Conservation (phyloP, 176 grass and related monocot genomes). For the Echinochloa phyllopogon region DNA sequence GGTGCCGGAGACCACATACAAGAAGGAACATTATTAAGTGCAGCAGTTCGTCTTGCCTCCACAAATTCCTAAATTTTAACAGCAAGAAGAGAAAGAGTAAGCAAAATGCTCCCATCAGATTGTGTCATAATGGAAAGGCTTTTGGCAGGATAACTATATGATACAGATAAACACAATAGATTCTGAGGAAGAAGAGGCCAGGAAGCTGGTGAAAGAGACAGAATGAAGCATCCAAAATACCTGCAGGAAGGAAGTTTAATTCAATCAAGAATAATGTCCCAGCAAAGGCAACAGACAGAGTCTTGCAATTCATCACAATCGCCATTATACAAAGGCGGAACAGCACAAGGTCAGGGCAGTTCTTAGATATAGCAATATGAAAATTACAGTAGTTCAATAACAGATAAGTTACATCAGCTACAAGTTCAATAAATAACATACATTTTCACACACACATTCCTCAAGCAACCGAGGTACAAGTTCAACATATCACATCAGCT, state of each 20-base stretch:
- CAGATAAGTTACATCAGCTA: too few species aligned
- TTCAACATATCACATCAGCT: too few species aligned
- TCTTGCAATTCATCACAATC: too few species aligned
- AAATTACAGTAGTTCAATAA: too few species aligned
- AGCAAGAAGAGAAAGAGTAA: not conserved
- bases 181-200: conserved; percentile 20
- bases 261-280: too few species aligned
- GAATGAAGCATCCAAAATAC: conserved; percentile 52
- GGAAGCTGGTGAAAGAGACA: conserved; percentile 14
- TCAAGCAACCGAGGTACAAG: too few species aligned
- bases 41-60: conserved; percentile 86
- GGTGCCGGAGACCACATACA: conserved; percentile 90
- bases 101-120: conserved; percentile 9
- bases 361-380: too few species aligned
- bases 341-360: too few species aligned
- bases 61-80: conserved; percentile 86
- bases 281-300: too few species aligned
- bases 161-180: conserved; percentile 14
- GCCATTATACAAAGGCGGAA: too few species aligned
- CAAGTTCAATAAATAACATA: too few species aligned
- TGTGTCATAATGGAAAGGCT: not conserved
- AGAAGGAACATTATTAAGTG: conserved; percentile 84
- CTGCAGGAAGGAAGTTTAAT: conserved; percentile 96
- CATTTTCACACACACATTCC: too few species aligned
- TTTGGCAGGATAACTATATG: conserved; percentile 10